Percentiles rank a stretch among this genome's conserved stretches.
These are phyloP conservation scores for Chaetothyriales sp. DNA, from an alignment of 2,329 filamentous ascomycete genomes.

Conservation along the genomic window DNA sequence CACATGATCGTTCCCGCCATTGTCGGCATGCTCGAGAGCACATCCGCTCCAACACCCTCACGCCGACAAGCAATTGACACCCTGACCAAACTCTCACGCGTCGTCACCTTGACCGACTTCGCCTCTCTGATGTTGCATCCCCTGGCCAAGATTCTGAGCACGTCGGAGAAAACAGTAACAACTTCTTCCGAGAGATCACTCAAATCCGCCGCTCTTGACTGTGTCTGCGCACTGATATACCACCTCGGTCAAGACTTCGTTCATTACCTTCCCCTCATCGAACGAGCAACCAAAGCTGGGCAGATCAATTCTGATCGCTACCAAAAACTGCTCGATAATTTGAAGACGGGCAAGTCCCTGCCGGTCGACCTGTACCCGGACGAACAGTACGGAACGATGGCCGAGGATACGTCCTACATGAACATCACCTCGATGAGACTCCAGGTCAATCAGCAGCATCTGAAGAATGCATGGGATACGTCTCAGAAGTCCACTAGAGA, in stretches of 20 bases:
- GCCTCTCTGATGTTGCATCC: conserved; percentile 94
- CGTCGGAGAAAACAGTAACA: conserved; percentile 41
- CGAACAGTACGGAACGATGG: conserved; percentile 60
- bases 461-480: conserved; percentile 95
- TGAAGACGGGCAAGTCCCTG: conserved; percentile 88
- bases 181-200: conserved; percentile 51
- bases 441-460: conserved; percentile 91
- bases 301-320: conserved; percentile 86
- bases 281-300: conserved; percentile 65
- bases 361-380: conserved; percentile 88
- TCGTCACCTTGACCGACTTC: conserved; percentile 95
- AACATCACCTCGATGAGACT: conserved; percentile 59
- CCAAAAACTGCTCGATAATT: conserved; percentile 76
- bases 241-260: conserved; percentile 91
- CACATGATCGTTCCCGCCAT: conserved; percentile 94
- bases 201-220: conserved; percentile 75
- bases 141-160: conserved; percentile 53
- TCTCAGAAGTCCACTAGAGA: conserved; percentile 94
- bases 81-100: conserved; percentile 80
- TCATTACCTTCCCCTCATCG: conserved; percentile 86
- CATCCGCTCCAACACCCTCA: conserved; percentile 63
- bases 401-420: conserved; percentile 48
- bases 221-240: conserved; percentile 85
- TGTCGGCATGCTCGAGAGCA: conserved; percentile 84
- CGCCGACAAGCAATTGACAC: conserved; percentile 87